Conservation (phyloP, 1,139 yeast genomes). For the Taphrina deformans region DNA sequence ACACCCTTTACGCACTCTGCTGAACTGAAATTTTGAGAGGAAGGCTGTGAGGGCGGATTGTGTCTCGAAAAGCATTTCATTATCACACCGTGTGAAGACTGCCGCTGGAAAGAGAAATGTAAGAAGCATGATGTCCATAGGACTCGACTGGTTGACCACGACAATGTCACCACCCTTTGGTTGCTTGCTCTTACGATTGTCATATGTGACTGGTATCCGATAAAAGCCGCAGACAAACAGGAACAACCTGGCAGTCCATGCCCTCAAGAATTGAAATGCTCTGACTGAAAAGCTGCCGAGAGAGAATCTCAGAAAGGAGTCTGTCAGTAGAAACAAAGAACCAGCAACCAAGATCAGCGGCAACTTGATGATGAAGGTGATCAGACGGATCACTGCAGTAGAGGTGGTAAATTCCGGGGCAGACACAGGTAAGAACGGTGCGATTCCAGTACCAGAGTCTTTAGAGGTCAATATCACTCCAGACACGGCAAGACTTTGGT, state of each 20-base stretch:
- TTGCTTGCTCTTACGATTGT: not conserved
- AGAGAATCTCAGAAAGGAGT: conserved; percentile 15
- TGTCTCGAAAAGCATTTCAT: conserved; percentile 27
- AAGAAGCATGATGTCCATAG: conserved; percentile 19
- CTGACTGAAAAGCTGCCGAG: conserved; percentile 15
- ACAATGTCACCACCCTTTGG: conserved; percentile 19
- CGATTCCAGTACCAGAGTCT: conserved; percentile 31
- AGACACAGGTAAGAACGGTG: conserved; percentile 29
- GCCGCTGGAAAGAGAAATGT: conserved; percentile 17
- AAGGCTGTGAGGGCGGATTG: conserved; percentile 12
- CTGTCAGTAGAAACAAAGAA: conserved; percentile 11
- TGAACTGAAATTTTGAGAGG: not conserved
- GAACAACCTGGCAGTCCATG: conserved; percentile 15
- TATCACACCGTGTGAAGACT: conserved; percentile 7
- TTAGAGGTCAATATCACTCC: not conserved
- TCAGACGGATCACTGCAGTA: not conserved
- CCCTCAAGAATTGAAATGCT: not conserved
- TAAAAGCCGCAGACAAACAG: conserved; percentile 15
- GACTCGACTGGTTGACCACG: conserved; percentile 21
- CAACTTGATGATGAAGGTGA: conserved; percentile 16
- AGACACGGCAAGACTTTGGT: not conserved
- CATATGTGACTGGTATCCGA: conserved; percentile 12
- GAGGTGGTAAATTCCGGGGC: conserved; percentile 17
- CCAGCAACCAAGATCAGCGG: conserved; percentile 5
- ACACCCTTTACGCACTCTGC: not conserved